A percentile compares a stretch with the other conserved stretches of the same genome.
Evolutionary conservation across 805 yeast genomes (phyloP).

Genomic region (Debaryomyces tyrocola): DNA sequence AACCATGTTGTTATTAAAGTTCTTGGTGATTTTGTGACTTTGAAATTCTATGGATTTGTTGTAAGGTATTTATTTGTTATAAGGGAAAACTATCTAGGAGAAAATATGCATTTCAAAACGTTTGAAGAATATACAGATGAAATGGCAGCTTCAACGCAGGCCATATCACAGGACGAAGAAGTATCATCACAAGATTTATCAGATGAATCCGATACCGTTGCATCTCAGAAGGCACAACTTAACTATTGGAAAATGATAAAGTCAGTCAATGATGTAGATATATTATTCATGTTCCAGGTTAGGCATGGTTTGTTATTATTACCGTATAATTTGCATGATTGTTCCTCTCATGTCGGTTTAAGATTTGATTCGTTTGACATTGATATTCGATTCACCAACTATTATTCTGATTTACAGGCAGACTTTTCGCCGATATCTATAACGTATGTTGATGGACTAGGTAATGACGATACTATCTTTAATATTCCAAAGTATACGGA

Average conservation of each 20-base stretch:
- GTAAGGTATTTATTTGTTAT: constrained; percentile 72
- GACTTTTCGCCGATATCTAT: constrained; percentile 60
- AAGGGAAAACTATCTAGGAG: constrained; percentile 90
- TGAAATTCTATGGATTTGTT: constrained; percentile 78
- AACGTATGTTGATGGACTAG: constrained; percentile 26
- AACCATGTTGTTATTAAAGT: constrained; percentile 70
- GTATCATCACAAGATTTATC: background rate
- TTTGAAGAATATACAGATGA: constrained; percentile 70
- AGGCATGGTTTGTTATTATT: constrained; percentile 68
- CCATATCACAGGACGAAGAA: constrained; percentile 2
- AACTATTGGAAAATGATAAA: constrained; percentile 44
- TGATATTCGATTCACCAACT: constrained; percentile 84
- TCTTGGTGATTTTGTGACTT: constrained; percentile 61
- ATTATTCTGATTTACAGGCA: constrained; percentile 89
- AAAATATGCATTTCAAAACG: constrained; percentile 76
- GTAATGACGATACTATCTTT: constrained; percentile 22
- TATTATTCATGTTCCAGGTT: constrained; percentile 69
- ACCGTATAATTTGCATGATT: constrained; percentile 72
- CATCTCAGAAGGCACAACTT: constrained; percentile 1
- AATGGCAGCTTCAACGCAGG: constrained; percentile 3
- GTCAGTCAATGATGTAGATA: constrained; percentile 73
- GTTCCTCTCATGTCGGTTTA: constrained; percentile 59
- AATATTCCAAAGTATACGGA: constrained; percentile 23
- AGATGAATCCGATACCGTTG: constrained; percentile 4
- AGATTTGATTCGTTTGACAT: constrained; percentile 66